Percentiles rank a stretch among this genome's conserved stretches.
These are phyloP conservation scores for Helotiales sp. DNA, from an alignment of 2,329 filamentous ascomycete genomes.

Conservation along the genomic window DNA sequence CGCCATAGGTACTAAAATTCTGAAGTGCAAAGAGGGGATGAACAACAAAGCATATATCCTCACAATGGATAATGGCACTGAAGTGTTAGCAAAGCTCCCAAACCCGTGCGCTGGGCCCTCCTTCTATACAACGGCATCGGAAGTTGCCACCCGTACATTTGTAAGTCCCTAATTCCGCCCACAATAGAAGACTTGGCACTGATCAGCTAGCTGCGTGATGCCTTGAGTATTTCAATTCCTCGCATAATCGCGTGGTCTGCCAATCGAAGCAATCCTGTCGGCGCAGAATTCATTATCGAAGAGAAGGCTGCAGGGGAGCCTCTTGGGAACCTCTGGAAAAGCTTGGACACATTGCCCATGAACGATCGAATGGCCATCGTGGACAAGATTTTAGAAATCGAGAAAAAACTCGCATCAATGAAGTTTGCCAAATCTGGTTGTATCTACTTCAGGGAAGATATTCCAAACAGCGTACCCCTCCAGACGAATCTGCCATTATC, in stretches of 20 bases:
- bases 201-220: slow-evolving; percentile 20
- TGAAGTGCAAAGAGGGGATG: slow-evolving; percentile 39
- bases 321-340: slow-evolving; percentile 32
- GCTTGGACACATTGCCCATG: slow-evolving; percentile 25
- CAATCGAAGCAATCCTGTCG: slow-evolving; percentile 26
- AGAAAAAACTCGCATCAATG: slow-evolving; percentile 39
- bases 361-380: slow-evolving; percentile 34
- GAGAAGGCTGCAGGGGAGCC: slow-evolving; percentile 36
- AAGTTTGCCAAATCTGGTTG: slow-evolving; percentile 40
- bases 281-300: slow-evolving; percentile 41
- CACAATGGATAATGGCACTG: slow-evolving; percentile 30
- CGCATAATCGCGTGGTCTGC: slow-evolving; percentile 23
- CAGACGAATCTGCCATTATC: slow-evolving; percentile 21
- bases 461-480: slow-evolving; percentile 13
- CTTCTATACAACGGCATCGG: slow-evolving; percentile 25
- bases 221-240: slow-evolving; percentile 24
- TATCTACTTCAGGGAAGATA: slow-evolving; percentile 38
- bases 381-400: slow-evolving; percentile 37
- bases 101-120: slow-evolving; percentile 22
- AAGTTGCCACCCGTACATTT: slow-evolving; percentile 30
- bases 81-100: slow-evolving; percentile 31
- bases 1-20: slow-evolving; percentile 27
- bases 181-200: neutral
- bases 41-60: slow-evolving; percentile 41
- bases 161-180: slow-evolving; percentile 8